These are phyloP conservation scores for Monosporozyma aerobia DNA, from an alignment of 805 yeast species.

Conservation along the genomic window DNA sequence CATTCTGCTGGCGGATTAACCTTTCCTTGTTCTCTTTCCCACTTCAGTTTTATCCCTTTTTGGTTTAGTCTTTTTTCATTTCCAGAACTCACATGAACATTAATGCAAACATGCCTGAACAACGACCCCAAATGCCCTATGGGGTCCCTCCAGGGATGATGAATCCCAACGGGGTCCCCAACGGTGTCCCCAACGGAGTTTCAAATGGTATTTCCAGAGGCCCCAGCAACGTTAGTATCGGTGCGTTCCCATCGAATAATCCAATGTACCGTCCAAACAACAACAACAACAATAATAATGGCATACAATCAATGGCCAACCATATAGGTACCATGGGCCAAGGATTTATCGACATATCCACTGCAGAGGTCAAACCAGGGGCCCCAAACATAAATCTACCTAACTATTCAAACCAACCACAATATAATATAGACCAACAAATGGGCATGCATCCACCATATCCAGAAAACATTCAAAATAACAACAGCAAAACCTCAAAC, in stretches of 20 bases:
- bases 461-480: neutral
- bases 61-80: neutral
- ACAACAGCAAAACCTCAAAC: neutral
- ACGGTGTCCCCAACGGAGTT: neutral
- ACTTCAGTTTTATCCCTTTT: no score
- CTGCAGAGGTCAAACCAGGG: neutral
- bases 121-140: neutral
- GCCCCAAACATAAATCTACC: neutral
- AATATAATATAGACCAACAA: neutral
- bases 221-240: neutral
- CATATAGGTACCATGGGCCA: constrained; percentile 1
- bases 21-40: neutral
- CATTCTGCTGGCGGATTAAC: neutral
- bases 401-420: neutral
- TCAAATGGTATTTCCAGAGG: no score
- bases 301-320: neutral
- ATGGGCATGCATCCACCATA: neutral
- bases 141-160: neutral
- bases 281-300: neutral
- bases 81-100: neutral
- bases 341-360: neutral
- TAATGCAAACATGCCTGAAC: neutral
- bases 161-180: neutral
- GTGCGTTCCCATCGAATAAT: neutral
- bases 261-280: neutral